Conservation (phyloP, 2,329 filamentous ascomycete genomes). For the Meredithiella fracta region DNA sequence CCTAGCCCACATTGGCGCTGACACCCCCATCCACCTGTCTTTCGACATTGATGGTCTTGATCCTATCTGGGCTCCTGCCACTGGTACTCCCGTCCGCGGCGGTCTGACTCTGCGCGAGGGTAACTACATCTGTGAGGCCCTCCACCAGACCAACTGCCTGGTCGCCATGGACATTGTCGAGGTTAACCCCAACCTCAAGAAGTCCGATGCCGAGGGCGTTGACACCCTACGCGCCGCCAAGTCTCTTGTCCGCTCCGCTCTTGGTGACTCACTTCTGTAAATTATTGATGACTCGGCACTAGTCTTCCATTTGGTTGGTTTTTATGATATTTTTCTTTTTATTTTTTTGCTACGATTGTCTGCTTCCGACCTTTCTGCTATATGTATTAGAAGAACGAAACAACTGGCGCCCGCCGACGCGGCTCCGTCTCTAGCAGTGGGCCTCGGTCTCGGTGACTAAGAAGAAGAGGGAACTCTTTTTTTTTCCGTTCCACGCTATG, state of each 20-base stretch:
- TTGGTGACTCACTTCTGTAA: constrained; percentile 78
- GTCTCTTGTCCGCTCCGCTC: constrained; percentile 75
- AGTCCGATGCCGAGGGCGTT: constrained; percentile 40
- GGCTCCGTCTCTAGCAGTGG: background rate
- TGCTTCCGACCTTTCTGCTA: constrained; percentile 12
- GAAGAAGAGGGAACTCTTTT: constrained; percentile 14
- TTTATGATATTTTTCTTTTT: background rate
- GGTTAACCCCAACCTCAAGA: constrained; percentile 58
- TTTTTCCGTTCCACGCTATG: constrained; percentile 15
- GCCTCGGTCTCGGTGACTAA: background rate
- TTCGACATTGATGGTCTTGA: constrained; percentile 96
- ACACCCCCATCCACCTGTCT: constrained; percentile 91
- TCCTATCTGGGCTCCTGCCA: constrained; percentile 90
- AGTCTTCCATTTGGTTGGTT: background rate
- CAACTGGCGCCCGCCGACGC: constrained; percentile 7
- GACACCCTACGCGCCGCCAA: constrained; percentile 86
- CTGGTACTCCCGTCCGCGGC: constrained; percentile 84
- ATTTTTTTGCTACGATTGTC: constrained; percentile 4
- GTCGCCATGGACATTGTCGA: constrained; percentile 71
- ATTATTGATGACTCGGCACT: background rate
- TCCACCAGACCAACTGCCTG: constrained; percentile 63
- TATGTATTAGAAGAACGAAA: constrained; percentile 13
- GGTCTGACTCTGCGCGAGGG: constrained; percentile 88
- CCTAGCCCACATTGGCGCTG: constrained; percentile 82
- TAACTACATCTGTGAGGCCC: constrained; percentile 85